Base-by-base conservation (phyloP, 1,284 basidiomycete species). In the Apiotrichum veenhuisii region DNA sequence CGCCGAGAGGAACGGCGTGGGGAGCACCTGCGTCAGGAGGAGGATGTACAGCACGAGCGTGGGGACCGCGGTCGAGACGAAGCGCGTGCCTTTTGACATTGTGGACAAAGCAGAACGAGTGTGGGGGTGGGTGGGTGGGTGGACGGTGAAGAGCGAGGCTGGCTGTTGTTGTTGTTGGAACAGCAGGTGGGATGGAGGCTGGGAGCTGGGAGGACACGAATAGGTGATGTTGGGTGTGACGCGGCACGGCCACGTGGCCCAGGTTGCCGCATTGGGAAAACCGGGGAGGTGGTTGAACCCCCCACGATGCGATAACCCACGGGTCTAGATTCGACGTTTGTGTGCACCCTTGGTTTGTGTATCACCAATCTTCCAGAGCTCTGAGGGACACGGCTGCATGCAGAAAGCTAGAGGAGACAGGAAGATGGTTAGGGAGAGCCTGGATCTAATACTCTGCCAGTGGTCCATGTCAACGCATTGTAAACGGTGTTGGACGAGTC, bases 21-120 rank as follows among this genome's bases (percentile, higher is more conserved):
- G 79, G 10, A 88, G 52, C 36, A 83, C 59, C 55, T 82, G 70
- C 65, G 84, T 81, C 56, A 84, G 76, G 22, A 80, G 78, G 56
- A 86, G 78, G 50, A 84, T 49, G 75, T 87, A 87, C 54, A 82
- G 52, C n/a, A 78, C 50, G 20, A 78, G 65, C 52, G 80, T 64
- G 37, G 84, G 70, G 10, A 80, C 66, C 27, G 79, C 76, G 38
- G 81, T 54, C n/a, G 77, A 63, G 12, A 80, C 77, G 58, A 85
- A 80, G 57, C 82, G 80, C 33, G 81, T 82, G 54, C 81, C 84
- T 55, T 84, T 81, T 40, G 84, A 80, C 85, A 87, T 87, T 46
- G 50, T 44, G 42, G 7, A 9, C 11, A 27, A 20, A 2, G 20
- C 11, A 11, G 40, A 18, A 22, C 25, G 34, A n/a, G 33, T 34